phyloP scores from a whole-genome alignment of 169 alveolate species.

The Eimeria necatrix region DNA sequence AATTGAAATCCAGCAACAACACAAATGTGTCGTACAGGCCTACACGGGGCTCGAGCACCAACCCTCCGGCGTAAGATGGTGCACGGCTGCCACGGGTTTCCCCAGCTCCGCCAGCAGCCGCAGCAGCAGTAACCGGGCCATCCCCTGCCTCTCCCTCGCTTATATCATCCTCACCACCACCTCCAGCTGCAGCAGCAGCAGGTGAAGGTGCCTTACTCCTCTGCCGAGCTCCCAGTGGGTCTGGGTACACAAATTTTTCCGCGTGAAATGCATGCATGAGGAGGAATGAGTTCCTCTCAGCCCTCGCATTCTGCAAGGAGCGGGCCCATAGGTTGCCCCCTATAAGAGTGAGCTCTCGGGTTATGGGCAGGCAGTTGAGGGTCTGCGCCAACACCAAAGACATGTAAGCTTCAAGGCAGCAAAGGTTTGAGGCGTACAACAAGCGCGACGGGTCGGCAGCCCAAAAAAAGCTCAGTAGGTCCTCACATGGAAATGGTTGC shows the following conservation, averaged over 20 bases:
- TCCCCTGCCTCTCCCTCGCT: neutral
- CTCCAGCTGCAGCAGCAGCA: slow-evolving; percentile 5
- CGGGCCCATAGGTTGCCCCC: slow-evolving; percentile 98
- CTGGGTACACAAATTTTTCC: slow-evolving; percentile 77
- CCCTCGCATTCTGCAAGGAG: slow-evolving; percentile 89
- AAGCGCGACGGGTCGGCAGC: slow-evolving; percentile 44
- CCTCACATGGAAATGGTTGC: slow-evolving; percentile 37
- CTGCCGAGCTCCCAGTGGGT: slow-evolving; percentile 2
- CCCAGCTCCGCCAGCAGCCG: slow-evolving; percentile 14
- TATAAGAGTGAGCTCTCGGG: slow-evolving; percentile 96
- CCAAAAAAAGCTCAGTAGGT: slow-evolving; percentile 25
- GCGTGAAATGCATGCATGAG: slow-evolving; percentile 96
- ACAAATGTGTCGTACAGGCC: slow-evolving; percentile 98
- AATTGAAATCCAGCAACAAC: slow-evolving; percentile 98
- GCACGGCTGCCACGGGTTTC: slow-evolving; percentile 56
- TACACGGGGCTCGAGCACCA: slow-evolving; percentile 98
- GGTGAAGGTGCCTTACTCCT: neutral
- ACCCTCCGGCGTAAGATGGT: slow-evolving; percentile 96
- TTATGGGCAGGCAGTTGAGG: slow-evolving; percentile 95
- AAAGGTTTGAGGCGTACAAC: slow-evolving; percentile 9
- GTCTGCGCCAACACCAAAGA: slow-evolving; percentile 37
- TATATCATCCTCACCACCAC: neutral
- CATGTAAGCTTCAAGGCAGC: slow-evolving; percentile 62
- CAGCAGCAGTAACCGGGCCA: neutral
- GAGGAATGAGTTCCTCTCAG: slow-evolving; percentile 97